Evolutionary conservation across 2,329 filamentous ascomycete genomes (phyloP).

Genomic region (Rutstroemia sydowiana): DNA sequence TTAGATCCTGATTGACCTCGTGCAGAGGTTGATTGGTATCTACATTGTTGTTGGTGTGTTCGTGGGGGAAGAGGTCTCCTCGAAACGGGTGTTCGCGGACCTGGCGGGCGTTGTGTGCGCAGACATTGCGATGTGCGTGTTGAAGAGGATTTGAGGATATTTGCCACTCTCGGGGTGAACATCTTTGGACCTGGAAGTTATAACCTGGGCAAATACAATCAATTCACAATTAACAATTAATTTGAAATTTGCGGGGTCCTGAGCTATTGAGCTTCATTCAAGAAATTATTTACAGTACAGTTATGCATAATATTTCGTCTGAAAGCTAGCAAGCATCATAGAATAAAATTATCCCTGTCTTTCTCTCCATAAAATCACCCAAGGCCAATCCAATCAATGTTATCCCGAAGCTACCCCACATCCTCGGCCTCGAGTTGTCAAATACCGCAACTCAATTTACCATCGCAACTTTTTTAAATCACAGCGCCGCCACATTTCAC

Average conservation of each 20-base stretch:
- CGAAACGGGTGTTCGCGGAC: constrained; percentile 2
- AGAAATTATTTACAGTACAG: background rate
- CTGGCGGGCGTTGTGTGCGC: constrained; percentile 20
- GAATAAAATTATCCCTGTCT: background rate
- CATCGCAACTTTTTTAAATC: background rate
- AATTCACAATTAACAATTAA: background rate
- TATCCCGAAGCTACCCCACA: constrained; percentile 4
- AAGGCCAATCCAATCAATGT: constrained; percentile 1
- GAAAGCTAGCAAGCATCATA: background rate
- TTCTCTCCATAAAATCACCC: constrained; percentile 1
- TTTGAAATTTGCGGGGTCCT: background rate
- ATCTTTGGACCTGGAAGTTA: constrained; percentile 13
- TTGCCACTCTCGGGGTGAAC: constrained; percentile 22
- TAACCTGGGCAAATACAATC: background rate
- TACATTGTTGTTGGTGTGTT: constrained; percentile 19
- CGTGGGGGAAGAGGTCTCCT: no score
- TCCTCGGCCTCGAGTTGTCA: background rate
- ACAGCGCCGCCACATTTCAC: background rate
- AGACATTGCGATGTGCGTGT: constrained; percentile 22
- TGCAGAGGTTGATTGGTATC: constrained; percentile 21
- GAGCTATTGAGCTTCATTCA: background rate
- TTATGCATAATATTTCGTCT: background rate
- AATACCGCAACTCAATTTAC: no score
- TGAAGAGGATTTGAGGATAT: constrained; percentile 16
- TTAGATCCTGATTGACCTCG: background rate